Evolutionary conservation across 768 basidiomycete genomes (phyloP).

Genomic region (Kwoniella botswanensis): DNA sequence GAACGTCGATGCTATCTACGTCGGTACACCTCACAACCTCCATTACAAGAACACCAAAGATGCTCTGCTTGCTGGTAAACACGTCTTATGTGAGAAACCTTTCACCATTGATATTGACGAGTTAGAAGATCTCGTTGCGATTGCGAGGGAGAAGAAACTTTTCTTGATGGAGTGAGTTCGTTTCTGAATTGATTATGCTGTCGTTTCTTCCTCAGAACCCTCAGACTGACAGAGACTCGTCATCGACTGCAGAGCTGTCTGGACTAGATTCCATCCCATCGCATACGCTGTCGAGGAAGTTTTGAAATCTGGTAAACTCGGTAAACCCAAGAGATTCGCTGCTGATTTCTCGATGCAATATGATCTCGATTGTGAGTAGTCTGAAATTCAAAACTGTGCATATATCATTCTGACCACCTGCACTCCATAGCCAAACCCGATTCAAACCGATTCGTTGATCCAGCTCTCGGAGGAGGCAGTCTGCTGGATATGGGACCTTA

Average conservation of each 20-base stretch:
- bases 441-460: conserved; percentile 78
- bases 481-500: conserved; percentile 69
- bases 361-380: conserved; percentile 66
- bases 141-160: conserved; percentile 76
- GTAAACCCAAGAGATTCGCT: conserved; percentile 57
- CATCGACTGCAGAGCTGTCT: conserved; percentile 38
- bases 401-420: not conserved
- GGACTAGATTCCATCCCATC: conserved; percentile 54
- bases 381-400: not conserved
- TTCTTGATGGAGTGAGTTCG: conserved; percentile 94
- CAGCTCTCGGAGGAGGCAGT: conserved; percentile 78
- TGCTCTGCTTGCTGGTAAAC: conserved; percentile 77
- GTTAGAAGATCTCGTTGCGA: conserved; percentile 70
- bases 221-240: not conserved
- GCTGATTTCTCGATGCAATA: conserved; percentile 80
- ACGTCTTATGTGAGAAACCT: conserved; percentile 88
- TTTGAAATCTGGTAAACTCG: conserved; percentile 50
- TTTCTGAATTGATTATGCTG: conserved; percentile 66
- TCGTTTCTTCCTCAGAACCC: too few relatives aligned
- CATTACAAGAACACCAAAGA: conserved; percentile 79
- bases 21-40: conserved; percentile 82
- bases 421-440: conserved; percentile 62
- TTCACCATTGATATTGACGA: conserved; percentile 79
- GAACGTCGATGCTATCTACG: conserved; percentile 78
- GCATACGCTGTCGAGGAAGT: conserved; percentile 52